Base-by-base conservation (phyloP, 495 filamentous ascomycete species). In the Articulospora tetracladia region DNA sequence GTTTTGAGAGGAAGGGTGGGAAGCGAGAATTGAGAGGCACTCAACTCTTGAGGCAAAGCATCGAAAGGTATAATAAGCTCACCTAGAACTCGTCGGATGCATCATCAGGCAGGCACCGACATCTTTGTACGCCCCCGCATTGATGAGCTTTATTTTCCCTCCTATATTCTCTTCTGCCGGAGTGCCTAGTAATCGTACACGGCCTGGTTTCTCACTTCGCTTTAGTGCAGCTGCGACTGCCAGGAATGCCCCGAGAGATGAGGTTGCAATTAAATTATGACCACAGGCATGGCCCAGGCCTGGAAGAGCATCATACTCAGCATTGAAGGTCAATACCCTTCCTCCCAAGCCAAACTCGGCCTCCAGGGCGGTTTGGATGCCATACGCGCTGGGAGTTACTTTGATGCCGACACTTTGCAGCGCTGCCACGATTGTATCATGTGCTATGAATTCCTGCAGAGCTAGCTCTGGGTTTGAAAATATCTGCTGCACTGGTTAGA, bases 161-260 rank as follows among this genome's bases (percentile, higher is more conserved):
- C 86, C 86, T 8, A 84, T 84, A 22, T 80, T 70, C 60, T 90
- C 87, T 69, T 91, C 87, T 0, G 84, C 88, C 0, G 88, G 88
- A 0, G 87, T 90, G 20, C 87, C 87, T n/a, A 90, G 77, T 27
- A 90, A 62, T 34, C 83, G 72, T 0, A 85, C 74, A 30, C 81
- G 82, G 10, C 87, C 87, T 0, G 72, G 69, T 7, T 86, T 64
- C 1, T 67, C 62, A 34, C 76, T 72, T 25, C 73, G 60, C 46
- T 71, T 71, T 34, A 89, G 68, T 8, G 79, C 64, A 4, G 77
- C 66, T 0, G 77, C 83, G 0, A 83, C 73, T n/a, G 82, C 84
- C 1, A 90, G 67, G 17, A 79, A 86, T 0, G 73, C 85, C 0
- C 80, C 76, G 2, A 89, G 68, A 2, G 85, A 87, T 22, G 78